Conservation (phyloP, 2,329 filamentous ascomycete species). For the Podosphaera xanthii region DNA sequence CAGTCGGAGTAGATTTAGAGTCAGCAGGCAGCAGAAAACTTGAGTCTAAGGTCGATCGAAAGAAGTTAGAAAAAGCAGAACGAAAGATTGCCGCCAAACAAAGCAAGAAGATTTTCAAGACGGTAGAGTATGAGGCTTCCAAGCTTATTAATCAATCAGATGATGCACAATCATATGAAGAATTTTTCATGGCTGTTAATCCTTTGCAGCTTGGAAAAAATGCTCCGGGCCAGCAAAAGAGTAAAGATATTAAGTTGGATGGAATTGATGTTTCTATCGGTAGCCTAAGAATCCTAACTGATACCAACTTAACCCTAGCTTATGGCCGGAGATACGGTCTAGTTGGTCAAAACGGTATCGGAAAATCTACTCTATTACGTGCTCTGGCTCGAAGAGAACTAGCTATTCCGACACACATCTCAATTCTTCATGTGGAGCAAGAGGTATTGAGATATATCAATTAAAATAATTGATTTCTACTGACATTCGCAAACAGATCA, state of each 20-base stretch:
- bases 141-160: conserved; percentile 65
- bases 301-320: conserved; percentile 73
- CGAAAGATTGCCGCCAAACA: conserved; percentile 95
- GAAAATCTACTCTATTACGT: conserved; percentile 82
- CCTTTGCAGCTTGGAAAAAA: conserved; percentile 65
- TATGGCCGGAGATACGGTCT: conserved; percentile 90
- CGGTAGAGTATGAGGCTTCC: conserved; percentile 91
- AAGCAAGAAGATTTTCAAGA: conserved; percentile 96
- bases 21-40: conserved; percentile 83
- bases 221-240: conserved; percentile 51
- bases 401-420: conserved; percentile 87
- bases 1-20: conserved; percentile 72
- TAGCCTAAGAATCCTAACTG: conserved; percentile 68
- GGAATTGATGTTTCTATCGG: conserved; percentile 86
- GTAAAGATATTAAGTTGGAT: conserved; percentile 97
- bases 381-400: conserved; percentile 85
- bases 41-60: conserved; percentile 89
- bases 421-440: conserved; percentile 96
- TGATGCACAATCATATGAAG: conserved; percentile 79
- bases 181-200: conserved; percentile 99
- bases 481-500: conserved; percentile 35
- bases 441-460: conserved; percentile 34
- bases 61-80: conserved; percentile 98
- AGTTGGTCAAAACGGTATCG: conserved; percentile 98
- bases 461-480: background rate